These are phyloP conservation scores for Bimuria novae-zelandiae DNA, from an alignment of 2,329 filamentous ascomycete genomes.

Conservation along the genomic window DNA sequence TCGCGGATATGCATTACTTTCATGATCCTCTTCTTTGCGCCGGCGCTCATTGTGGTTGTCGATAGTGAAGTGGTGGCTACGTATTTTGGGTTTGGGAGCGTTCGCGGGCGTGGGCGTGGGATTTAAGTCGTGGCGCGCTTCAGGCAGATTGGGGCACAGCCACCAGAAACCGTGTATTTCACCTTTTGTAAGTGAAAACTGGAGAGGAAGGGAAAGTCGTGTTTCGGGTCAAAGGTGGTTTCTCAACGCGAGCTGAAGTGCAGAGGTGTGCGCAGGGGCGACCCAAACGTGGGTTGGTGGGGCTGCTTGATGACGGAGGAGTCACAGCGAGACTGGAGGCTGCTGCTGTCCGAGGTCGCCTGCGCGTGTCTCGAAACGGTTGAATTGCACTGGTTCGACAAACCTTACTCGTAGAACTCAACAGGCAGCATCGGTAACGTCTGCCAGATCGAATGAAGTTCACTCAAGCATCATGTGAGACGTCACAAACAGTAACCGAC, in stretches of 20 bases:
- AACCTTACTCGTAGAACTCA: not conserved
- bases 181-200: not conserved
- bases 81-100: conserved; percentile 14
- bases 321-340: conserved; percentile 9
- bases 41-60: conserved; percentile 39
- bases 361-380: conserved; percentile 3
- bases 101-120: conserved; percentile 28
- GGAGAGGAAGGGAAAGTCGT: not conserved
- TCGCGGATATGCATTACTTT: conserved; percentile 35
- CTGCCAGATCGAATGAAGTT: not conserved
- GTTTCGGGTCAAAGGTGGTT: not conserved
- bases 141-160: not conserved
- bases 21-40: conserved; percentile 53
- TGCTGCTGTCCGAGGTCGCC: conserved; percentile 13
- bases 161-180: not conserved
- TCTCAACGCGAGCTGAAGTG: not conserved
- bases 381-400: not conserved
- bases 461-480: not conserved
- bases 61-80: not conserved
- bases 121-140: too few species aligned
- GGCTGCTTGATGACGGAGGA: conserved; percentile 15
- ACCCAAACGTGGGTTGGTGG: conserved; percentile 17
- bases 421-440: not conserved
- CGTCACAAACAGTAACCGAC: not conserved
- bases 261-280: conserved; percentile 4